Conservation (phyloP, 176 grass and related monocot genomes). For the Sorghum bicolor region DNA sequence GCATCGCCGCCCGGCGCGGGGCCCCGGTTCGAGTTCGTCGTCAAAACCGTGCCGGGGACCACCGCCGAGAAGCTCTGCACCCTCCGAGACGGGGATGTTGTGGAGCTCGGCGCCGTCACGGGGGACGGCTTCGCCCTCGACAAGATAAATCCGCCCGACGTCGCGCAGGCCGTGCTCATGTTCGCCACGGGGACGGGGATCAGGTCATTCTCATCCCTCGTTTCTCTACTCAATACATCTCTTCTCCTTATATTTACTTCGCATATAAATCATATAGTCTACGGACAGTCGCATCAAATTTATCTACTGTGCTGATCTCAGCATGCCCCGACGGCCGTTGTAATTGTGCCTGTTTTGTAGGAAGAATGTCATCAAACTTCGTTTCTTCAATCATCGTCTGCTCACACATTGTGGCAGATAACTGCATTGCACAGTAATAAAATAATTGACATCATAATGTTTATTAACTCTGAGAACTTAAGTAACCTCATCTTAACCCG, state of each 20-base stretch:
- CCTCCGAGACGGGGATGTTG: slow-evolving; percentile 56
- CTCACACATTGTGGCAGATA: background rate
- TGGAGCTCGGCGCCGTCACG: slow-evolving; percentile 77
- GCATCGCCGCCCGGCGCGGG: slow-evolving; percentile 50
- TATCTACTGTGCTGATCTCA: background rate
- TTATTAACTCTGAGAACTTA: background rate
- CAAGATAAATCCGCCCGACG: slow-evolving; percentile 45
- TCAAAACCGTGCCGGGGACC: slow-evolving; percentile 69
- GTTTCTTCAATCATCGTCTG: background rate
- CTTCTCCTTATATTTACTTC: background rate
- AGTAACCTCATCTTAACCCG: background rate
- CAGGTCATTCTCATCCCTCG: slow-evolving; percentile 44
- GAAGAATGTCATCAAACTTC: background rate
- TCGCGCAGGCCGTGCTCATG: slow-evolving; percentile 50
- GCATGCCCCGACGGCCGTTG: background rate
- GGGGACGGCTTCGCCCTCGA: slow-evolving; percentile 72
- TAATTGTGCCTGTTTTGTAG: background rate
- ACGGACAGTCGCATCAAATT: background rate
- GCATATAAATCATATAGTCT: background rate
- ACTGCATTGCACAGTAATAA: background rate
- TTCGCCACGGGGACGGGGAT: slow-evolving; percentile 92
- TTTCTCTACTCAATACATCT: background rate
- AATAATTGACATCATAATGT: background rate
- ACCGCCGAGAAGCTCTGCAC: slow-evolving; percentile 57
- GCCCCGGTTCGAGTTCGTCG: slow-evolving; percentile 55